Conservation (phyloP, 2,329 filamentous ascomycete species). For the Aspergillus costaricaensis region DNA sequence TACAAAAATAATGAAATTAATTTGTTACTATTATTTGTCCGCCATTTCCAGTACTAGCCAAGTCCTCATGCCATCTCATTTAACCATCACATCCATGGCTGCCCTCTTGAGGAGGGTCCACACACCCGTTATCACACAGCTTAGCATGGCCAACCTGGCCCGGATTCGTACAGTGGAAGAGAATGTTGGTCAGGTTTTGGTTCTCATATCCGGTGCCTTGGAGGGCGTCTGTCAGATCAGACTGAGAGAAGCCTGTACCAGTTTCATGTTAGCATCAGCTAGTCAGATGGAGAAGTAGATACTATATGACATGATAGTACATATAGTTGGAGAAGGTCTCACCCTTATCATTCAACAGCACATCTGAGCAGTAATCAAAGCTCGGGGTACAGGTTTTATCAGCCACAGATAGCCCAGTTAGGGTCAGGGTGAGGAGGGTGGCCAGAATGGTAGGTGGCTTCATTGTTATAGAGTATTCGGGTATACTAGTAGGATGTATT, state of each 20-base stretch:
- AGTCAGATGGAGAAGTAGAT: background rate
- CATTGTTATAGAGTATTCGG: conserved; percentile 18
- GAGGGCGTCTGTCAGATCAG: conserved; percentile 29
- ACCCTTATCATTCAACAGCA: conserved; percentile 34
- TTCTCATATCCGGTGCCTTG: conserved; percentile 31
- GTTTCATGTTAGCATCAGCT: background rate
- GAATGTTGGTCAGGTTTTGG: conserved; percentile 30
- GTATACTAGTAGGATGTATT: background rate
- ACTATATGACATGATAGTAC: background rate
- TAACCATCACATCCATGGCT: conserved; percentile 27
- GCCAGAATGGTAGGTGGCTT: conserved; percentile 27
- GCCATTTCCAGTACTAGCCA: no score
- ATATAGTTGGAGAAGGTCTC: background rate
- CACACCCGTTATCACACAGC: conserved; percentile 33
- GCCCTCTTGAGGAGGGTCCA: conserved; percentile 28
- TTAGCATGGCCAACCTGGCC: conserved; percentile 36
- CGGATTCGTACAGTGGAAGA: conserved; percentile 40
- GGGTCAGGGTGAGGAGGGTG: conserved; percentile 21
- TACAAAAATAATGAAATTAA: background rate
- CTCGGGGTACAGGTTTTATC: conserved; percentile 37
- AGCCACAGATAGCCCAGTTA: conserved; percentile 20
- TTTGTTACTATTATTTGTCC: no score
- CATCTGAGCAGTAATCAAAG: conserved; percentile 38
- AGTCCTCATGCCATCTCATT: background rate
- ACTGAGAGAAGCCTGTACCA: conserved; percentile 30